Conservation (phyloP, 31 red algal genomes). For the Porphyra umbilicalis region DNA sequence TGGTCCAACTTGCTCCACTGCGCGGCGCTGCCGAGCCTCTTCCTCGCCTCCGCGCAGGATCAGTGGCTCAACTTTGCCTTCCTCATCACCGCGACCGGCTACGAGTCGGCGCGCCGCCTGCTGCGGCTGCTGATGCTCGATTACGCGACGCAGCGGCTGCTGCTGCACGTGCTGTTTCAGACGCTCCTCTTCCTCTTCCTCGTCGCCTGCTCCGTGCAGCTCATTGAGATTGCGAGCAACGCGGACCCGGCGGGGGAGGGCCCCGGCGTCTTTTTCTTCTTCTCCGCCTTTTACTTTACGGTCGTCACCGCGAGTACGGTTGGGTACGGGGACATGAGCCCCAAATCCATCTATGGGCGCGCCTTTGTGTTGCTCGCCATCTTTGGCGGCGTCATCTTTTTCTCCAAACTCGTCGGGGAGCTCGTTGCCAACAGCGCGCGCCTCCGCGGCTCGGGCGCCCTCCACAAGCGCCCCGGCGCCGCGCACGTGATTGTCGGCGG, state of each 20-base stretch:
- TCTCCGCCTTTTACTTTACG: conserved; percentile 79
- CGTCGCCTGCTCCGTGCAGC: conserved; percentile 52
- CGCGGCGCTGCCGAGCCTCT: conserved; percentile 42
- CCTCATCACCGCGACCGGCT: conserved; percentile 38
- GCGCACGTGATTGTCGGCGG: conserved; percentile 65
- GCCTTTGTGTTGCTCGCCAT: conserved; percentile 66
- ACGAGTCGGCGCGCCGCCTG: conserved; percentile 24
- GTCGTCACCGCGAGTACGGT: conserved; percentile 91
- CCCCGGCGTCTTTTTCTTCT: conserved; percentile 66
- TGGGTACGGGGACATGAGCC: conserved; percentile 92
- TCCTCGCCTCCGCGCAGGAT: conserved; percentile 31
- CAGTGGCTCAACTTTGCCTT: conserved; percentile 78
- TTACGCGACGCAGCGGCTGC: conserved; percentile 41
- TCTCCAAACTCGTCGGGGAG: conserved; percentile 45
- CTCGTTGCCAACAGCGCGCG: conserved; percentile 33
- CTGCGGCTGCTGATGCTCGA: conserved; percentile 26
- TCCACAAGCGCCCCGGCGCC: conserved; percentile 48
- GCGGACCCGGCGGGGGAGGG: conserved; percentile 19
- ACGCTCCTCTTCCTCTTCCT: conserved; percentile 53
- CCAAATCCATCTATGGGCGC: conserved; percentile 58
- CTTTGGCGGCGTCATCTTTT: conserved; percentile 69
- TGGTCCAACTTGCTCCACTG: conserved; percentile 27
- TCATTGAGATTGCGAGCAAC: conserved; percentile 68
- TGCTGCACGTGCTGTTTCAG: conserved; percentile 33
- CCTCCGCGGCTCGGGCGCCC: conserved; percentile 44